phyloP scores from a whole-genome alignment of 2,329 filamentous ascomycete genomes.

The Xylaria sp. region DNA sequence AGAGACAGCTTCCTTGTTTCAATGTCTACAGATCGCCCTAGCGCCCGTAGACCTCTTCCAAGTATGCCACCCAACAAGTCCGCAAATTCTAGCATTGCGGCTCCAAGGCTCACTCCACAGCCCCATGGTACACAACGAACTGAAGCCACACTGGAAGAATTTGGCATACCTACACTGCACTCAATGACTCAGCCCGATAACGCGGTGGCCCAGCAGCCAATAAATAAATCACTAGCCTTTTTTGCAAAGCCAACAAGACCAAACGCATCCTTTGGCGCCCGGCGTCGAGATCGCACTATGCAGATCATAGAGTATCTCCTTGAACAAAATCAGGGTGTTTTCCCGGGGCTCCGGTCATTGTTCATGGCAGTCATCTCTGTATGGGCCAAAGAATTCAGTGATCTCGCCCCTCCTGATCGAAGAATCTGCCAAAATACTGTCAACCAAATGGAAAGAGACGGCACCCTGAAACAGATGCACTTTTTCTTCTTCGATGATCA shows the following conservation, averaged over 20 bases:
- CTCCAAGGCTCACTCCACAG: neutral
- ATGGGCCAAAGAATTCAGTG: conserved; percentile 51
- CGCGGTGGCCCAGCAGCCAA: neutral
- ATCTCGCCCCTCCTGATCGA: conserved; percentile 46
- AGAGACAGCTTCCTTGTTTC: neutral
- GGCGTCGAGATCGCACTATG: conserved; percentile 43
- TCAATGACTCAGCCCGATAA: neutral
- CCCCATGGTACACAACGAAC: neutral
- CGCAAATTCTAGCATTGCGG: neutral
- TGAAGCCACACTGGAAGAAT: neutral
- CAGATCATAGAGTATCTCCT: conserved; percentile 51
- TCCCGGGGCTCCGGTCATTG: conserved; percentile 57
- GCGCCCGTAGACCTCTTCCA: conserved; percentile 25
- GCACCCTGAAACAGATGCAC: conserved; percentile 33
- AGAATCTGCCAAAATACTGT: conserved; percentile 35
- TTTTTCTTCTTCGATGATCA: conserved; percentile 39
- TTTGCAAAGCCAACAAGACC: conserved; percentile 35
- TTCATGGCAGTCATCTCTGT: conserved; percentile 54
- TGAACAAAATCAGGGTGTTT: conserved; percentile 50
- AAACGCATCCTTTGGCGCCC: conserved; percentile 39
- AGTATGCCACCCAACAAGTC: neutral
- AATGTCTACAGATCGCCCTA: neutral
- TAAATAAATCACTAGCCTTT: conserved; percentile 25
- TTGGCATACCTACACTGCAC: neutral
- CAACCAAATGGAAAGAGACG: conserved; percentile 39